Base-by-base conservation (phyloP, 768 basidiomycete species). In the Fomitopsis serialis region DNA sequence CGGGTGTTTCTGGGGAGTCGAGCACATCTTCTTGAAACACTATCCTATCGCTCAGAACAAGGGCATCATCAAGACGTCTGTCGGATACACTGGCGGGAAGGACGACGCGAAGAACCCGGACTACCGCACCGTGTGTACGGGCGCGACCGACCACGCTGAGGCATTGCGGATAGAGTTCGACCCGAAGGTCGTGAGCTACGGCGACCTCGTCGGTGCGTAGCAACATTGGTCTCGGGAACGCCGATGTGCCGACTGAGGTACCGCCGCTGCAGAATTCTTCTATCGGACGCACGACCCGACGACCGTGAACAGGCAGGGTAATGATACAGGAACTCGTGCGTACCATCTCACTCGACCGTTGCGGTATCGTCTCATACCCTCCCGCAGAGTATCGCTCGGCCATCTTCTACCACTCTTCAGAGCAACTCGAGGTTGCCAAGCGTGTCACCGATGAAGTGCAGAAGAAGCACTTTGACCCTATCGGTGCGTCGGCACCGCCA, bases 221-320 rank as follows among this genome's bases (percentile, higher is more conserved):
- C 2, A 13, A n/a, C 21, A 23, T 35, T 2, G 6, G 17, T 34
- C 35, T 21, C 7, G 35, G 29, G 11, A 11, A 32, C 6, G 11
- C 5, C 29, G 29, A 32, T n/a, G n/a, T n/a, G n/a, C 29, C 11
- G 29, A 11, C 29, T 32, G 29, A 32, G 11, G 6, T 32, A 32
- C 2, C 24, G 21, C 13, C 32, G 15, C 3, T 23, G 12, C 66
- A 86, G 92, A 96, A 69, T 95, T 94, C 75, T 96, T 96, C 71
- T 96, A 93, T 68, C 80, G 96, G 44, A 92, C 90, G 0, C 95
- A 98, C 62, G 94, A 97, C 59, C 92, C 95, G 2, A 96, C 93
- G 40, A 89, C 90, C 0, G 63, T 77, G 52, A 85, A 96, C 68
- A 72, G 77, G 13, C 93, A 96, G 66, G 93, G 93, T 25, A 75